Base-by-base conservation (phyloP, 2,329 filamentous ascomycete genomes). In the Penicillium glabrum region DNA sequence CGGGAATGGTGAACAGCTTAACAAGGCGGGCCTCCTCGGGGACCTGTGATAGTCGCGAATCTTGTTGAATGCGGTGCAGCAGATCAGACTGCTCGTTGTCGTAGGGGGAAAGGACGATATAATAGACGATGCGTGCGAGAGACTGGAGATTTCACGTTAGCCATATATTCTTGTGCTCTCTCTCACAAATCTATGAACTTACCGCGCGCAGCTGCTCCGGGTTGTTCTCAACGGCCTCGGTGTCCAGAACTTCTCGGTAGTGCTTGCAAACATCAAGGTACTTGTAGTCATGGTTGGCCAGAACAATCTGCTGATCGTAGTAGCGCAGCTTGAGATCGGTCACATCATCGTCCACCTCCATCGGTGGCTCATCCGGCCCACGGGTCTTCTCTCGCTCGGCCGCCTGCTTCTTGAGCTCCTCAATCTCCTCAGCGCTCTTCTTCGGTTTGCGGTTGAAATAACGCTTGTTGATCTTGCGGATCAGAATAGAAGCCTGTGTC, bases 21-120 rank as follows among this genome's bases (percentile, higher is more conserved):
- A 99, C 83, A 9, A 99, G 85, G 69, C 93, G 87, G 29, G 91
- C 89, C 63, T 98, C 93, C 54, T 87, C 83, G 4, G 90, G 79
- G 3, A 98, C 86, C 72, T 89, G 85, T 11, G 86, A 79, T 73
- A 93, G 93, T 62, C 95, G 90, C 8, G 88, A 79, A 75, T 99
- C 95, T 74, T 88, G 86, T 74, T 92, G 86, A 67, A 99, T 89
- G 69, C 95, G 90, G 79, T 99, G 93, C 59, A 99, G 87, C 54
- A 99, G 89, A 67, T 99, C 95, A 67, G 93, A 95, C 75, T 99
- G 95, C 76, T 99, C 95, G 77, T 99, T 99, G 80, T 99, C 93
- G 77, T 98, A 92, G 8, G 95, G 93, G 8, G 95, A 90, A 51
- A 99, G 89, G 64, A 98, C 95, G 74, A 96, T 87, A 77, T 96